Evolutionary conservation across 2,329 filamentous ascomycete genomes (phyloP).

Genomic region (Penicillium concentricum): DNA sequence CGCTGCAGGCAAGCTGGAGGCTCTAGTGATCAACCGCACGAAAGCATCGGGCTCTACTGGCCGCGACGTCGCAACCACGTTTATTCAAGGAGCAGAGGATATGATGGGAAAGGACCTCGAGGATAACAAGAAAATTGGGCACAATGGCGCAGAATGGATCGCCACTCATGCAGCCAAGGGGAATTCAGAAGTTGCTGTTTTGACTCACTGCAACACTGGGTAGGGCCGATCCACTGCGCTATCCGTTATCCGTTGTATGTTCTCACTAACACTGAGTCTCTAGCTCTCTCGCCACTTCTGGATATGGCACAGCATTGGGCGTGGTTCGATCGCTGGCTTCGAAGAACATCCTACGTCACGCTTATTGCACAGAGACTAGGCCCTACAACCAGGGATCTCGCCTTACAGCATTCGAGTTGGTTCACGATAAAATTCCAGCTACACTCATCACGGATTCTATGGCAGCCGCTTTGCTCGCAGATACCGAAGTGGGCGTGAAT

Average conservation of each 20-base stretch:
- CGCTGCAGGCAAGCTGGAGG: slow-evolving; percentile 77
- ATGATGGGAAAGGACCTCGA: slow-evolving; percentile 84
- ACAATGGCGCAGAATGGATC: slow-evolving; percentile 81
- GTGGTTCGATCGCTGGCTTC: slow-evolving; percentile 82
- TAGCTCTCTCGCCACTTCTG: slow-evolving; percentile 88
- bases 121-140: slow-evolving; percentile 84
- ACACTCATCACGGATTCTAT: slow-evolving; percentile 96
- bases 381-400: slow-evolving; percentile 98
- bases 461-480: slow-evolving; percentile 78
- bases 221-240: slow-evolving; percentile 38
- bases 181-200: slow-evolving; percentile 67
- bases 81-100: slow-evolving; percentile 75
- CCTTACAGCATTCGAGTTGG: slow-evolving; percentile 93
- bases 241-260: neutral
- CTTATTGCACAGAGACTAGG: slow-evolving; percentile 94
- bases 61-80: slow-evolving; percentile 62
- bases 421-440: slow-evolving; percentile 85
- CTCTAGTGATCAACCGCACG: slow-evolving; percentile 53
- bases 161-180: slow-evolving; percentile 53
- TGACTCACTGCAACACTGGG: slow-evolving; percentile 98
- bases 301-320: slow-evolving; percentile 93
- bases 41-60: slow-evolving; percentile 34
- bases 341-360: slow-evolving; percentile 67
- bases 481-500: slow-evolving; percentile 63
- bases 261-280: slow-evolving; percentile 1